Percentiles rank a stretch among this genome's conserved stretches.
These are phyloP conservation scores for Cyberlindnera mycetangii DNA, from an alignment of 805 yeast genomes.

Conservation along the genomic window DNA sequence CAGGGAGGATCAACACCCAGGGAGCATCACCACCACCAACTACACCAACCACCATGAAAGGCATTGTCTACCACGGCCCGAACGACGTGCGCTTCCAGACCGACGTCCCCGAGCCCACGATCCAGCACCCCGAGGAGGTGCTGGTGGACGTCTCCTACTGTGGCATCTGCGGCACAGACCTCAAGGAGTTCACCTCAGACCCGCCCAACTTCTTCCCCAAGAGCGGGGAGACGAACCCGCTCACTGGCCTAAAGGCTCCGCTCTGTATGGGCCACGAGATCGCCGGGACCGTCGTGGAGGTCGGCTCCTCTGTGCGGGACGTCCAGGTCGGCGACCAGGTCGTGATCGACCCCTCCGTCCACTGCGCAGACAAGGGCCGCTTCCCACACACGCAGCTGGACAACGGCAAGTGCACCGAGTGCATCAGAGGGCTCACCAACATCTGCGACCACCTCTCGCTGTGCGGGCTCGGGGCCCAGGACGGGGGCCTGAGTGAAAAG, in stretches of 20 bases:
- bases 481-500: slow-evolving; percentile 55
- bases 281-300: slow-evolving; percentile 41
- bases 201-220: slow-evolving; percentile 59
- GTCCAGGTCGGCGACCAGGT: slow-evolving; percentile 55
- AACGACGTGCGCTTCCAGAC: slow-evolving; percentile 41
- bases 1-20: no score
- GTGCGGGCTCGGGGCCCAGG: slow-evolving; percentile 52
- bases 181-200: slow-evolving; percentile 50
- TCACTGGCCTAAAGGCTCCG: slow-evolving; percentile 42
- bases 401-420: slow-evolving; percentile 42
- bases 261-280: slow-evolving; percentile 55
- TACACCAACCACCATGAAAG: slow-evolving; percentile 37
- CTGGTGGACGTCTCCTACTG: slow-evolving; percentile 46
- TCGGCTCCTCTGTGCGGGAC: slow-evolving; percentile 44
- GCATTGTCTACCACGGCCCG: slow-evolving; percentile 45
- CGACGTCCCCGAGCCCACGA: slow-evolving; percentile 34
- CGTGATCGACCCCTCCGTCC: slow-evolving; percentile 60
- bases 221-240: slow-evolving; percentile 34
- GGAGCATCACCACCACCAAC: neutral
- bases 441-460: slow-evolving; percentile 48
- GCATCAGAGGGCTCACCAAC: slow-evolving; percentile 49
- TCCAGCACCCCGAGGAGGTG: slow-evolving; percentile 38
- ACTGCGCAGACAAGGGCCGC: slow-evolving; percentile 47
- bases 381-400: slow-evolving; percentile 34
- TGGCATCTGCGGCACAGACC: slow-evolving; percentile 64